Conservation (phyloP, 345 rosid species). For the Psidium guajava region DNA sequence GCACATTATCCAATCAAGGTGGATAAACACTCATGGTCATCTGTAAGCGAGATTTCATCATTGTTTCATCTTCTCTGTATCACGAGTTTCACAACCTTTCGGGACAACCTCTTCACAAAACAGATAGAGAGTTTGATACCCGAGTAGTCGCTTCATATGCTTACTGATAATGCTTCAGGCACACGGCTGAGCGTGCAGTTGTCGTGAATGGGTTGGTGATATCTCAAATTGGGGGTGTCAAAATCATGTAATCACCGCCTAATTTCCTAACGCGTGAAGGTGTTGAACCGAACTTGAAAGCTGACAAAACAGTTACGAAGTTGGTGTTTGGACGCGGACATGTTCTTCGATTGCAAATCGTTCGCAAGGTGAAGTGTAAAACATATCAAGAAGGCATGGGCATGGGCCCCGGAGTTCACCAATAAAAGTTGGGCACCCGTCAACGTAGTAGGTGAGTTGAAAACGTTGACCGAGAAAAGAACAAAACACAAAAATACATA, state of each 20-base stretch:
- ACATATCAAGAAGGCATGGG: background rate
- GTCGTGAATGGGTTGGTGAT: background rate
- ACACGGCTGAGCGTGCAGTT: background rate
- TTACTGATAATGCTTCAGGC: too few relatives aligned
- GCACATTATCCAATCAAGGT: background rate
- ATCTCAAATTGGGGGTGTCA: background rate
- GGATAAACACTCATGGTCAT: background rate
- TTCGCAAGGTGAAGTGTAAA: background rate
- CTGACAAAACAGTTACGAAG: background rate
- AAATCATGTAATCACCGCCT: background rate
- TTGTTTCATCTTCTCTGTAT: background rate
- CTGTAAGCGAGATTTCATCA: background rate
- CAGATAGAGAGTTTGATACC: background rate
- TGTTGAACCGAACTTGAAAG: background rate
- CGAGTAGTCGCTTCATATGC: background rate
- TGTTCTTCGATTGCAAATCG: background rate
- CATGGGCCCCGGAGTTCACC: background rate
- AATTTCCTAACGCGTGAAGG: background rate
- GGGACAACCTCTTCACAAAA: background rate
- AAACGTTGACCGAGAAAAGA: background rate
- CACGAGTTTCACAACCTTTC: background rate
- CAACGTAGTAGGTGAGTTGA: slow-evolving; percentile 12
- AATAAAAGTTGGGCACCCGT: background rate
- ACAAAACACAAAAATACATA: background rate
- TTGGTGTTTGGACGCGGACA: background rate